phyloP scores from a whole-genome alignment of 331 rosid species.

The Phaseolus coccineus region DNA sequence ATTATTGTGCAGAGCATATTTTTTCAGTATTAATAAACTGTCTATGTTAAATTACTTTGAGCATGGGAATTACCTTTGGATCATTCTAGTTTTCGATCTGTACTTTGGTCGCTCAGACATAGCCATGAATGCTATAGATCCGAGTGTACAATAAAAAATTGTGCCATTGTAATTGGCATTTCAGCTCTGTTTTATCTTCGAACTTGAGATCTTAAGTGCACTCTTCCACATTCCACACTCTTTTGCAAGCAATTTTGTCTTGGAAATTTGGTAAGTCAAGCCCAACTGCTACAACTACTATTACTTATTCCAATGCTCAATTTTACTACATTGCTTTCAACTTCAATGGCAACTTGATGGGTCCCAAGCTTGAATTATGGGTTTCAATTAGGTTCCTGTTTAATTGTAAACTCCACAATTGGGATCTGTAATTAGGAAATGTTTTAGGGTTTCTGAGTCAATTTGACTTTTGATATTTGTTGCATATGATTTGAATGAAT shows the following conservation, averaged over 20 bases:
- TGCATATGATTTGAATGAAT: slow-evolving; percentile 22
- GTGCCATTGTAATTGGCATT: slow-evolving; percentile 51
- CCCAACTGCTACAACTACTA: not conserved
- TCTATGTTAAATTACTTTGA: too few species aligned
- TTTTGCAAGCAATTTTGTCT: slow-evolving; percentile 35
- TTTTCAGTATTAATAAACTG: too few species aligned
- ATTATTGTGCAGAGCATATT: too few species aligned
- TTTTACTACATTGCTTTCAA: slow-evolving; percentile 11
- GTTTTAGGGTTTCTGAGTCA: slow-evolving; percentile 43
- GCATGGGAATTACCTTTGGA: slow-evolving; percentile 47
- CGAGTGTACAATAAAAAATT: slow-evolving; percentile 52
- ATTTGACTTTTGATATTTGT: slow-evolving; percentile 27
- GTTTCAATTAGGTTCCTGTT: slow-evolving; percentile 29
- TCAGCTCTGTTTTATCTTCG: slow-evolving; percentile 36
- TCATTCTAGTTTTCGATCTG: slow-evolving; percentile 59
- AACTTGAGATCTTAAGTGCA: slow-evolving; percentile 39
- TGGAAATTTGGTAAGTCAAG: slow-evolving; percentile 45
- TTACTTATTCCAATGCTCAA: not conserved
- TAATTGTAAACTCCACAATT: slow-evolving; percentile 15
- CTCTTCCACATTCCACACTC: slow-evolving; percentile 7
- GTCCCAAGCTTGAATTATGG: slow-evolving; percentile 30
- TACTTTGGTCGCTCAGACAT: slow-evolving; percentile 47
- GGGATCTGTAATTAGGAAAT: slow-evolving; percentile 34
- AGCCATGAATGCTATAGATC: slow-evolving; percentile 69
- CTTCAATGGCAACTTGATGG: slow-evolving; percentile 40